These are phyloP conservation scores for Alisma plantagoaquatica DNA, from an alignment of 106 monocot species.

Conservation along the genomic window DNA sequence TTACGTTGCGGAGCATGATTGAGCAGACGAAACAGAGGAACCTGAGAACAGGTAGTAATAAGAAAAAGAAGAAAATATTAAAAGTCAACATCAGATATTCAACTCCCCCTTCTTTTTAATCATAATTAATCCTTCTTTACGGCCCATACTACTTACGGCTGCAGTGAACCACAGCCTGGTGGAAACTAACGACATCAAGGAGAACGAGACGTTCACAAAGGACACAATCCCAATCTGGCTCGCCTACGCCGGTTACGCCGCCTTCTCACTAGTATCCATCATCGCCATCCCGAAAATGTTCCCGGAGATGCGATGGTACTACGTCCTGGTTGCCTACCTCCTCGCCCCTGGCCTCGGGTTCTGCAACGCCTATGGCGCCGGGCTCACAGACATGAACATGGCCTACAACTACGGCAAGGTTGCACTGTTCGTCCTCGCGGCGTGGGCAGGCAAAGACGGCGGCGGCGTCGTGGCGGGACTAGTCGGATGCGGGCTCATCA, in stretches of 20 bases:
- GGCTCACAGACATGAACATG: constrained; percentile 90
- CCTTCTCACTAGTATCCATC: constrained; percentile 36
- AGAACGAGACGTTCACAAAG: no score
- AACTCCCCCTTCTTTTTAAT: no score
- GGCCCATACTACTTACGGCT: no score
- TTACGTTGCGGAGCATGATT: constrained; percentile 43
- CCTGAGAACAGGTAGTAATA: constrained; percentile 12
- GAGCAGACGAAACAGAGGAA: constrained; percentile 14
- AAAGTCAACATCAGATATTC: constrained; percentile 28
- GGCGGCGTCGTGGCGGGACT: constrained; percentile 66
- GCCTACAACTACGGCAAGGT: constrained; percentile 84
- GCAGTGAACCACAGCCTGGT: no score
- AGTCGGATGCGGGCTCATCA: constrained; percentile 63
- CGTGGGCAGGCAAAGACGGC: no score
- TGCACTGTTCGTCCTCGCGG: no score
- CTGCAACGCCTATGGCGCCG: constrained; percentile 84
- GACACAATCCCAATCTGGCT: no score
- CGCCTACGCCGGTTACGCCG: constrained; percentile 38
- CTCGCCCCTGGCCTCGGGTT: constrained; percentile 59
- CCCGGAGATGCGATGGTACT: constrained; percentile 74
- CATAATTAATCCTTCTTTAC: no score
- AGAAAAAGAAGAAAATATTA: no score
- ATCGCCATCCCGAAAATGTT: constrained; percentile 67
- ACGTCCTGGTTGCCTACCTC: constrained; percentile 51
- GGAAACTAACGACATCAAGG: no score